phyloP scores from a whole-genome alignment of 108 stramenopile species.

The Skeletonema grethae region DNA sequence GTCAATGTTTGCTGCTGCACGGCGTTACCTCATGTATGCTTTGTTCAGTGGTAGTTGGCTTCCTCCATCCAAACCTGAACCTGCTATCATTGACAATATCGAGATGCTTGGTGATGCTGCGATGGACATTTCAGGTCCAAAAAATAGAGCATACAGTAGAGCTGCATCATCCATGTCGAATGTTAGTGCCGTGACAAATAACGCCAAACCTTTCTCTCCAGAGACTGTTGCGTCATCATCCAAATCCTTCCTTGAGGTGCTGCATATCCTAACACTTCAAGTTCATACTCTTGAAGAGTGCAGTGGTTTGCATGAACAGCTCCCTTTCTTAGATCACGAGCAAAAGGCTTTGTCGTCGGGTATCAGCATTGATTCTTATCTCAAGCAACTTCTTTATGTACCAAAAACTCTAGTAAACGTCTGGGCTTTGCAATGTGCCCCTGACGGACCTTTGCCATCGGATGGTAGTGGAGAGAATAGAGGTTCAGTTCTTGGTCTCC shows the following conservation, averaged over 20 bases:
- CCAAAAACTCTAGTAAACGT: constrained; percentile 74
- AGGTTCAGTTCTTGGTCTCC: constrained; percentile 81
- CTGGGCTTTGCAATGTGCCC: constrained; percentile 77
- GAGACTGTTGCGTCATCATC: constrained; percentile 74
- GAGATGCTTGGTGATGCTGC: constrained; percentile 47
- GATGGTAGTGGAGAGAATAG: constrained; percentile 77
- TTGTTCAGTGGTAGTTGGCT: constrained; percentile 84
- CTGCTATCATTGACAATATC: constrained; percentile 26
- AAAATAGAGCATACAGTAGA: constrained; percentile 19
- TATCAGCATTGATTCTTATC: constrained; percentile 79
- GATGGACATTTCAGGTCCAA: constrained; percentile 10
- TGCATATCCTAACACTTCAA: constrained; percentile 88
- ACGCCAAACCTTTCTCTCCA: constrained; percentile 59
- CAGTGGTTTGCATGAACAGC: constrained; percentile 64
- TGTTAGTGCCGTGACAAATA: constrained; percentile 19
- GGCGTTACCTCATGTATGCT: constrained; percentile 85
- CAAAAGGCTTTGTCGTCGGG: constrained; percentile 70
- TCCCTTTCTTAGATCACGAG: constrained; percentile 83
- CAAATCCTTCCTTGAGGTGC: constrained; percentile 84
- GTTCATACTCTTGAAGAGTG: constrained; percentile 89
- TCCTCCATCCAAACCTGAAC: constrained; percentile 74
- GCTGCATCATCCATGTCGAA: constrained; percentile 40
- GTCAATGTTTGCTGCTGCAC: constrained; percentile 82
- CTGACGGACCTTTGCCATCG: constrained; percentile 75
- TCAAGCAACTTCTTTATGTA: constrained; percentile 68